A percentile compares a stretch with the other conserved stretches of the same genome.
Evolutionary conservation across 495 filamentous ascomycete genomes (phyloP).

Genomic region (Podospora tetraspora): DNA sequence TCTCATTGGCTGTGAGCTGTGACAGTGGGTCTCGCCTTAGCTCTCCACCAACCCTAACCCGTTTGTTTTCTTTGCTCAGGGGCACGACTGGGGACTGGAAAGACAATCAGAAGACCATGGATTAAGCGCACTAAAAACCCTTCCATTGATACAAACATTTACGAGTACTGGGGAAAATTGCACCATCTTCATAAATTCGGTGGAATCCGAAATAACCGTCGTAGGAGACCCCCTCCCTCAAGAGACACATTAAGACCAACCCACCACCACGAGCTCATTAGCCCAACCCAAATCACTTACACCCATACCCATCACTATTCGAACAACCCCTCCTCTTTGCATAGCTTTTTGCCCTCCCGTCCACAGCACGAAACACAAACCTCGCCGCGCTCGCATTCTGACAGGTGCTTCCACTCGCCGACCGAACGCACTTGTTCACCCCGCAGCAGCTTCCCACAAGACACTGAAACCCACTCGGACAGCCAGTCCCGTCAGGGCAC

Average conservation of each 20-base stretch:
- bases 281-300: background rate
- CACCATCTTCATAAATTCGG: too few relatives aligned
- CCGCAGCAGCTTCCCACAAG: slow-evolving; percentile 14
- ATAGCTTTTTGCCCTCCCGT: background rate
- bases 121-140: background rate
- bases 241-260: background rate
- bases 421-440: slow-evolving; percentile 10
- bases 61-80: background rate
- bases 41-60: background rate
- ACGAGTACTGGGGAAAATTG: background rate
- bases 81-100: background rate
- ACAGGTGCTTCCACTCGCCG: slow-evolving; percentile 1
- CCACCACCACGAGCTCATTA: background rate
- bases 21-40: background rate
- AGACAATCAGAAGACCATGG: too few relatives aligned
- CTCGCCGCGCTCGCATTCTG: background rate
- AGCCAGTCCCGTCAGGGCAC: background rate
- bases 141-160: too few relatives aligned
- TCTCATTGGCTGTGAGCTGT: background rate
- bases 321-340: background rate
- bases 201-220: background rate
- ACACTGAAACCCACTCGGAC: slow-evolving; percentile 3
- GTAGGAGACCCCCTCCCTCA: background rate
- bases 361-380: background rate
- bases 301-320: background rate